Base-by-base conservation (phyloP, 352 stramenopile species). In the Blastocystis sp. region DNA sequence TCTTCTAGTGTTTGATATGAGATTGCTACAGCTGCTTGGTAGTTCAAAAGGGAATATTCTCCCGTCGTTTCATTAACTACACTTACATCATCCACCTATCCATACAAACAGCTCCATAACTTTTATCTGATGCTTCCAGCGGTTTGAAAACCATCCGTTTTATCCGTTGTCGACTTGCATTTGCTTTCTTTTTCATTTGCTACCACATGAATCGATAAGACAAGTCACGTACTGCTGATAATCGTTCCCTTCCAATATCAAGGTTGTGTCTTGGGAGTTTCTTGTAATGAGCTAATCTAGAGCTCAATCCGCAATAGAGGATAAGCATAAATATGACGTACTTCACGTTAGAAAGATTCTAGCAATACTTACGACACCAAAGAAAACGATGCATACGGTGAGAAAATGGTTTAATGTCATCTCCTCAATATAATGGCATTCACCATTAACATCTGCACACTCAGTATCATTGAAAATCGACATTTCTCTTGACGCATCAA, bases 391-490 rank as follows among this genome's bases (percentile, higher is more conserved):
- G 6, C 24, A 46, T 14, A 83, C 58, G 39, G 71, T 83, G 14
- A 83, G 37, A 56, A 83, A 83, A 43, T 83, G 71, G 71, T 66
- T 83, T 27, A 83, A 29, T 35, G 27, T 66, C 71, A 83, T 83
- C 39, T 83, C 71, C 0, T 67, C 46, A 43, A 83, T 49, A 37
- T 83, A 83, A 24, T 56, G 49, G 51, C 71, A 83, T 21, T 65
- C 71, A 37, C 71, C 71, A 29, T 66, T 46, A 6, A 83, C 71
- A 51, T 83, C 71, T 3, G 71, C 71, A 46, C 71, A 83, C 54
- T 83, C 71, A 1, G 71, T 65, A 14, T 67, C 49, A 63, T 83
- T 83, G 46, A 83, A 66, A 11, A 66, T 32, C 11, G 27, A 29
- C 71, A 83, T 83, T 21, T 46, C 59, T 12, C 6, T 46, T 71